Conservation (phyloP, 169 alveolate species). For the Cryptosporidium parvum region DNA sequence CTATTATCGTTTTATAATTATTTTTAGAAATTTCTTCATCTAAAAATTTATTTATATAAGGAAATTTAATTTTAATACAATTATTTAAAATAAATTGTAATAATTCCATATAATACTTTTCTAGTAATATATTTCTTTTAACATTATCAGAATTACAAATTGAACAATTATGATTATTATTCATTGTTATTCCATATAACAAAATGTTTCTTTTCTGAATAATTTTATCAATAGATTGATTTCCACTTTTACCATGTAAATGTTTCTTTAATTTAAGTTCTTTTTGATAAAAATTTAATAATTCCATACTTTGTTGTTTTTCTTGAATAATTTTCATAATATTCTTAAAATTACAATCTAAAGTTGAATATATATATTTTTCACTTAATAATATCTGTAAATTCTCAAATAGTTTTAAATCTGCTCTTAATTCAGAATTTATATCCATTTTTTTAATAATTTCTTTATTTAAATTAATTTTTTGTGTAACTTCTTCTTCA, state of each 20-base stretch:
- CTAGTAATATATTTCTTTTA: background rate
- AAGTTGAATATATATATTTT: background rate
- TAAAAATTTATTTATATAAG: background rate
- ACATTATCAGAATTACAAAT: background rate
- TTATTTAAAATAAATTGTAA: too few relatives aligned
- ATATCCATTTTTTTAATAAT: background rate
- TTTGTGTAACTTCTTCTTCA: too few relatives aligned
- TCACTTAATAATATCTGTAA: background rate
- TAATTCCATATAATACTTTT: too few relatives aligned
- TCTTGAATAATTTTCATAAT: background rate
- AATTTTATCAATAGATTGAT: background rate
- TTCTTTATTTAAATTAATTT: background rate
- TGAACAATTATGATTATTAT: background rate
- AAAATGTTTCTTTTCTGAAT: background rate
- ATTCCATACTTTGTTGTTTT: background rate
- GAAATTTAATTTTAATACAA: background rate
- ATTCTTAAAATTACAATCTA: conserved; percentile 4
- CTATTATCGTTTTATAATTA: too few relatives aligned
- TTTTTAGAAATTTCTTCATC: background rate
- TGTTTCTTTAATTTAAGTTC: background rate
- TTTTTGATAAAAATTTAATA: background rate
- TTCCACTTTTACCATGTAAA: background rate
- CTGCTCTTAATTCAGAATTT: background rate
- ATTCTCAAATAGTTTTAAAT: background rate
- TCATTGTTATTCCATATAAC: background rate